Conservation (phyloP, 139 green algal genomes). For the Axilococcus clingmanii region DNA sequence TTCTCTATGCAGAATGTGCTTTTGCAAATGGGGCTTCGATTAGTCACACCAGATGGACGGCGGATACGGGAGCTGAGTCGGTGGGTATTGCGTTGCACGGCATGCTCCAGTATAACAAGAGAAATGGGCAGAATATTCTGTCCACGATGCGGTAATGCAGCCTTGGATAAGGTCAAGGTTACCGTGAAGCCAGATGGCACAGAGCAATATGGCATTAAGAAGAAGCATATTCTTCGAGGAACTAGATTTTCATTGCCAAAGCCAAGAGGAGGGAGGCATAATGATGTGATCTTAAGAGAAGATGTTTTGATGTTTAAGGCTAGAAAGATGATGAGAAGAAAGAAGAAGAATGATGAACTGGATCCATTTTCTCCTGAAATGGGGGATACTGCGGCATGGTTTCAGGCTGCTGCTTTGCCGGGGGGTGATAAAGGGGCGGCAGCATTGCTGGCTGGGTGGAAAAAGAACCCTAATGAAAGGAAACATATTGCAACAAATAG, state of each 20-base stretch:
- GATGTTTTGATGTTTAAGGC: constrained; percentile 70
- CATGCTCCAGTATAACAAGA: constrained; percentile 52
- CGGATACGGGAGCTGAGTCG: constrained; percentile 52
- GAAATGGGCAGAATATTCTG: constrained; percentile 80
- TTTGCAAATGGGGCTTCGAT: constrained; percentile 80
- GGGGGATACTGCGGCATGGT: constrained; percentile 55
- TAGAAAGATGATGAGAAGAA: constrained; percentile 24
- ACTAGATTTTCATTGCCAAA: constrained; percentile 83
- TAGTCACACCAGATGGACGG: constrained; percentile 65
- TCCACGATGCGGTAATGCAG: constrained; percentile 83
- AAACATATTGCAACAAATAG: constrained; percentile 60
- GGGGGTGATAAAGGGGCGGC: constrained; percentile 12
- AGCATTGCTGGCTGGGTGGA: constrained; percentile 42
- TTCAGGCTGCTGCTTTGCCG: constrained; percentile 24
- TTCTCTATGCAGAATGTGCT: constrained; percentile 97
- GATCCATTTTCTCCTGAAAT: constrained; percentile 74
- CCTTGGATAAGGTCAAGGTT: constrained; percentile 75
- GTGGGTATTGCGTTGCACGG: constrained; percentile 77
- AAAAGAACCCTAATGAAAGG: constrained; percentile 79
- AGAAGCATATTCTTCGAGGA: constrained; percentile 68
- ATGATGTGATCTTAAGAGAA: constrained; percentile 73
- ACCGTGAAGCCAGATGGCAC: constrained; percentile 52
- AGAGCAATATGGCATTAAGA: constrained; percentile 68
- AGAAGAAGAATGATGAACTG: constrained; percentile 26
- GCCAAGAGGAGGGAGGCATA: constrained; percentile 61